These are phyloP conservation scores for Pichia californica DNA, from an alignment of 805 yeast species.

Conservation along the genomic window DNA sequence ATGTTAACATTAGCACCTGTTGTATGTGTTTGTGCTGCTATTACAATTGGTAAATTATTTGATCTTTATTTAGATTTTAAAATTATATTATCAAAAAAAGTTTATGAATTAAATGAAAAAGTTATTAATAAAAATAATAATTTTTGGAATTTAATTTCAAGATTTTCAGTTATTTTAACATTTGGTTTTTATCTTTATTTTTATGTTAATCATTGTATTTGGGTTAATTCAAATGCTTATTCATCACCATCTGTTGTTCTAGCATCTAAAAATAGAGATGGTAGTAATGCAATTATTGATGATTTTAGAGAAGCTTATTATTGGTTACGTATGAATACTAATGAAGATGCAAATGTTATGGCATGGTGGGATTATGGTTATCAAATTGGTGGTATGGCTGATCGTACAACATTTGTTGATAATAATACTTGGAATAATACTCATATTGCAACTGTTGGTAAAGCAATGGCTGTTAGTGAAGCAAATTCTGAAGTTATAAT, in stretches of 20 bases:
- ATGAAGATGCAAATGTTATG: conserved; percentile 92
- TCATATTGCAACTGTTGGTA: conserved; percentile 98
- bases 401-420: conserved; percentile 95
- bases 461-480: conserved; percentile 90
- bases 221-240: conserved; percentile 94
- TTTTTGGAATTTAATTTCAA: conserved; percentile 37
- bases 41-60: conserved; percentile 77
- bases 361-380: conserved; percentile 99
- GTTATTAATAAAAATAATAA: conserved; percentile 25
- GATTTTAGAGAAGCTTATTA: conserved; percentile 98
- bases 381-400: conserved; percentile 99
- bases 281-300: conserved; percentile 78
- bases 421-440: conserved; percentile 99
- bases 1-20: conserved; percentile 96
- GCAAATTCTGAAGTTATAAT: conserved; percentile 83
- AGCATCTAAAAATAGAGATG: conserved; percentile 79
- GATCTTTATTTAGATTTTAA: conserved; percentile 71
- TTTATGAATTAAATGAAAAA: conserved; percentile 18
- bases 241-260: conserved; percentile 97
- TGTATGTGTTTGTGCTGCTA: conserved; percentile 87
- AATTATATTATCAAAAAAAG: conserved; percentile 14
- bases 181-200: conserved; percentile 68
- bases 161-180: conserved; percentile 54
- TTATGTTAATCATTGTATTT: conserved; percentile 91
- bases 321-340: conserved; percentile 97